Conservation (phyloP, 768 basidiomycete species). For the Boletellus emodensis region DNA sequence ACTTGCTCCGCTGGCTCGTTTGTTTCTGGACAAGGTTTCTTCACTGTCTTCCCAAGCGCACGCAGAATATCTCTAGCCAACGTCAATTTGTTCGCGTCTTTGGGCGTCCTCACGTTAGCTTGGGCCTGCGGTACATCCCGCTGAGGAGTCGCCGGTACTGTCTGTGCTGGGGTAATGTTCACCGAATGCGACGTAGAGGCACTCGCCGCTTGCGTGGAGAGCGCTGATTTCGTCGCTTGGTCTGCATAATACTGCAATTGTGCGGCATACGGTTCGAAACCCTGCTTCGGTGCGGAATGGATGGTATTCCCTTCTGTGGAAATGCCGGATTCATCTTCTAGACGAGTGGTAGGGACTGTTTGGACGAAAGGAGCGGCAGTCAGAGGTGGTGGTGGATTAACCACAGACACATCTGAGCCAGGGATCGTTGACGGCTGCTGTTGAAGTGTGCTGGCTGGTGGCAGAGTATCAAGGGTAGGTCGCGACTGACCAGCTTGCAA, state of each 20-base stretch:
- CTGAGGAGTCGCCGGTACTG: conserved; percentile 7
- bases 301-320: neutral
- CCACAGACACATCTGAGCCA: neutral
- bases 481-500: conserved; percentile 4
- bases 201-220: conserved; percentile 2
- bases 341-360: neutral
- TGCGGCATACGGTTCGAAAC: conserved; percentile 4
- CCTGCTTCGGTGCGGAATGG: neutral
- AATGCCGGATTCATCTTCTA: neutral
- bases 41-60: conserved; percentile 38
- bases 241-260: conserved; percentile 22
- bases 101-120: conserved; percentile 23
- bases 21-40: conserved; percentile 7
- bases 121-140: neutral
- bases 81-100: conserved; percentile 45
- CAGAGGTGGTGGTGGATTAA: neutral
- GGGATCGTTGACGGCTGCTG: neutral
- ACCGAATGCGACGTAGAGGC: neutral
- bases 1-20: neutral
- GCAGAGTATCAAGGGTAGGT: neutral
- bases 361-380: neutral
- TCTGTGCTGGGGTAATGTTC: neutral
- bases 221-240: conserved; percentile 10
- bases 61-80: conserved; percentile 56
- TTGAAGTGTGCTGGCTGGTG: neutral